Percentiles rank a stretch among this genome's conserved stretches.
Conservation (phyloP, 176 grass and related monocot species). For the Oryza meyeriana region DNA sequence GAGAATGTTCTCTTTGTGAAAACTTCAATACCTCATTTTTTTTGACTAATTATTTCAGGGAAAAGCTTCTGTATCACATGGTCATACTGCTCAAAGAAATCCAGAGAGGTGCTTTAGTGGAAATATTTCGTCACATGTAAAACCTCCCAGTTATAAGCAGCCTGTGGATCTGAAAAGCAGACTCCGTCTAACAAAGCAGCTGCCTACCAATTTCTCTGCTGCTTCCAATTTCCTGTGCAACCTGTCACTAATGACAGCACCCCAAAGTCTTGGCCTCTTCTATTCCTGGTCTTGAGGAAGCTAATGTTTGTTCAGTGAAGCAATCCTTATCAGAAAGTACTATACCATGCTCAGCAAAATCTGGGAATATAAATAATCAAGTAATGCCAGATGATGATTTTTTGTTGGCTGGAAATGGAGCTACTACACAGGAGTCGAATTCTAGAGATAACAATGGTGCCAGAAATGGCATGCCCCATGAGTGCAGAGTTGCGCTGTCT, state of each 20-base stretch:
- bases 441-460: too few species aligned
- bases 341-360: neutral
- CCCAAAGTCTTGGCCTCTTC: conserved; percentile 2
- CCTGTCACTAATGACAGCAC: conserved; percentile 12
- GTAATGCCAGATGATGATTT: conserved; percentile 1
- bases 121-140: conserved; percentile 32
- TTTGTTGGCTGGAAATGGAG: conserved; percentile 1
- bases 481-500: too few species aligned
- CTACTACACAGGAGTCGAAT: neutral
- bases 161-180: conserved; percentile 23
- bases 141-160: conserved; percentile 35
- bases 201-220: conserved; percentile 21
- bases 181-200: conserved; percentile 28
- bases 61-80: conserved; percentile 42
- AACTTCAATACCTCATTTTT: conserved; percentile 11
- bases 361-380: conserved; percentile 27
- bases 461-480: too few species aligned
- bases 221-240: conserved; percentile 17
- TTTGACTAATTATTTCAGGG: conserved; percentile 45
- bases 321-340: conserved; percentile 15
- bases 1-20: neutral
- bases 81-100: conserved; percentile 40
- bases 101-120: conserved; percentile 1
- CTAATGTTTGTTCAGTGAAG: neutral
- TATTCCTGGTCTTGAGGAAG: conserved; percentile 3